Base-by-base conservation (phyloP, 139 green algal genomes). In the Chlamydomonas asymmetrica region DNA sequence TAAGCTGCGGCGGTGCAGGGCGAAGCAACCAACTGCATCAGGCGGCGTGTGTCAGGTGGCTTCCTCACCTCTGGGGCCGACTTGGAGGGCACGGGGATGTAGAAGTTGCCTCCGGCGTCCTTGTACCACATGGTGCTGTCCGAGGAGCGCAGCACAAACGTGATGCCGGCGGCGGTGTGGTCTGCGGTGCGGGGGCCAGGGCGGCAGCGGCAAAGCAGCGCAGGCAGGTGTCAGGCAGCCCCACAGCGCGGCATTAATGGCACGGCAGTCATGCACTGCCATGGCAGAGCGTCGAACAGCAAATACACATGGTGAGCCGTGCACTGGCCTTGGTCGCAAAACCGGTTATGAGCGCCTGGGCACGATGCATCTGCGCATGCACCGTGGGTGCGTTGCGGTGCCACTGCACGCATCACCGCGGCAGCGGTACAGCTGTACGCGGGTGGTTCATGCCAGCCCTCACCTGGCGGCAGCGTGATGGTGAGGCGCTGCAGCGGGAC, bases 71-170 rank as follows among this genome's bases (percentile, higher is more conserved):
- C 25, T 56, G 48, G 48, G 48, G 2, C 65, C 63, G 38, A 70
- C 81, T 83, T 81, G 54, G 65, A 72, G 23, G 91, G 91, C 66
- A 97, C 69, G 25, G 93, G 91, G 5, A 94, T 74, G 20, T 74
- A 78, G 75, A 96, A 98, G 85, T 98, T 94, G 77, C 81, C 88
- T 20, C 78, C 75, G 3, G 69, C 91, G 66, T 98, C 94, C 76
- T 91, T 90, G 84, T 89, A 98, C 94, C 94, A 97, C 69, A 73
- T 78, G 43, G 87, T 94, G 67, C 74, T 80, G 70, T 97, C 93
- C 0, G 45, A 65, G 66, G 80, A 88, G 69, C 91, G 85, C 71
- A 96, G 66, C 60, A 97, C 93, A 73, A 96, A 95, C 4, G 80
- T 82, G 20, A 91, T 37, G 32, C 66, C 82, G 23, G 77, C 80